Base-by-base conservation (phyloP, 345 rosid species). In the Rhodamnia rubescens region DNA sequence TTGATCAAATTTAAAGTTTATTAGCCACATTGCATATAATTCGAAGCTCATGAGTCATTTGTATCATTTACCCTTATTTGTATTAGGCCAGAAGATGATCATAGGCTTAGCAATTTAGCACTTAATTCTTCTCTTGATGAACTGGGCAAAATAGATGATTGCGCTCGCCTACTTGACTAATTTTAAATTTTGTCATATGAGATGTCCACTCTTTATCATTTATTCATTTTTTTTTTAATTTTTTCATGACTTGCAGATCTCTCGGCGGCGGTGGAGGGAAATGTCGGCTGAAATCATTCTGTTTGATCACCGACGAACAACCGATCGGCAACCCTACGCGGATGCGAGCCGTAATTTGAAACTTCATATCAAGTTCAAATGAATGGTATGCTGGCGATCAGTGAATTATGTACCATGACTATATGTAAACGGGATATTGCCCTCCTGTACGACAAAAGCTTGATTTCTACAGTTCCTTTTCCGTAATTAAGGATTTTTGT, bases 291-390 rank as follows among this genome's bases (percentile, higher is more conserved):
- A 29, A 16, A 7, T 61, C 74, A 0, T 20, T 29, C 22, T 7
- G 3, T 8, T 61, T 4, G 21, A 61, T 29, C 40, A 0, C 2
- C 2, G 5, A 29, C 21, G 2, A 7, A 14, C 0, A 1, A 0
- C 4, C 1, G 22, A 29, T 29, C 2, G 21, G 74, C 11, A 29
- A 15, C 74, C 42, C 11, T 61, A 29, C 10, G 21, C 22, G 0
- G 1, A 61, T 61, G 1, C 1, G 1, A 61, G 74, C 1, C 9
- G 22, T 61, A 29, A 29, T 61, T 15, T 16, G 32, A 36, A 59
- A 13, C 5, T 27, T 61, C 40, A 1, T 8, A 61, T 14, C 74
- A 0, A 27, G 29, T 13, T 3, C 5, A 59, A 27, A n/a, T 59
- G 5, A 27, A 59, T n/a, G 27, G 42, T 29, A 61, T 29, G 11